phyloP scores from a whole-genome alignment of 2,329 filamentous ascomycete genomes.

The Eurotiales sp. region DNA sequence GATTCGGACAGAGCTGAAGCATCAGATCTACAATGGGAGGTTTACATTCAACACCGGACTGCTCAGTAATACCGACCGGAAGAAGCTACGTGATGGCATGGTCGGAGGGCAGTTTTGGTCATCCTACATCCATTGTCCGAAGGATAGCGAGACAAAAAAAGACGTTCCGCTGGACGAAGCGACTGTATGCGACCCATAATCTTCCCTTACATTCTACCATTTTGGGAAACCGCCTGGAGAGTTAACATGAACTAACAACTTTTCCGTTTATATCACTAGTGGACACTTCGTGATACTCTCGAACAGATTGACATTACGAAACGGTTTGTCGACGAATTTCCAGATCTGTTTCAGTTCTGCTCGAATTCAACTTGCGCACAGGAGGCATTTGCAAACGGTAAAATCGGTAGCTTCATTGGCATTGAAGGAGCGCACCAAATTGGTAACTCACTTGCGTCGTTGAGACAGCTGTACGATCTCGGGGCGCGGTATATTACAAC shows the following conservation, averaged over 20 bases:
- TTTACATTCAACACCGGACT: slow-evolving; percentile 18
- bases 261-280: neutral
- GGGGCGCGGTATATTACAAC: slow-evolving; percentile 21
- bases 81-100: slow-evolving; percentile 22
- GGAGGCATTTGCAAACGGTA: slow-evolving; percentile 17
- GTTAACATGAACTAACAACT: too few relatives aligned
- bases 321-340: slow-evolving; percentile 18
- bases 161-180: slow-evolving; percentile 16
- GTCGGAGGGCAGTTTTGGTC: slow-evolving; percentile 30
- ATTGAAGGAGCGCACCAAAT: slow-evolving; percentile 26
- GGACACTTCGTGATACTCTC: slow-evolving; percentile 21
- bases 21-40: slow-evolving; percentile 22
- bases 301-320: slow-evolving; percentile 23
- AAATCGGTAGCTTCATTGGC: slow-evolving; percentile 23
- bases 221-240: neutral
- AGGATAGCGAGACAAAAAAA: slow-evolving; percentile 7
- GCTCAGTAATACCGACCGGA: slow-evolving; percentile 24
- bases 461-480: slow-evolving; percentile 18
- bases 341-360: slow-evolving; percentile 20
- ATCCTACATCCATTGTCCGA: slow-evolving; percentile 24
- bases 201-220: too few relatives aligned
- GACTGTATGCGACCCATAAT: slow-evolving; percentile 15
- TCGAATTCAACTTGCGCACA: slow-evolving; percentile 18
- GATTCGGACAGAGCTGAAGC: slow-evolving; percentile 20
- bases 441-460: slow-evolving; percentile 21